Evolutionary conservation across 1,139 yeast species (phyloP).

Genomic region (Taiozyma sp.): DNA sequence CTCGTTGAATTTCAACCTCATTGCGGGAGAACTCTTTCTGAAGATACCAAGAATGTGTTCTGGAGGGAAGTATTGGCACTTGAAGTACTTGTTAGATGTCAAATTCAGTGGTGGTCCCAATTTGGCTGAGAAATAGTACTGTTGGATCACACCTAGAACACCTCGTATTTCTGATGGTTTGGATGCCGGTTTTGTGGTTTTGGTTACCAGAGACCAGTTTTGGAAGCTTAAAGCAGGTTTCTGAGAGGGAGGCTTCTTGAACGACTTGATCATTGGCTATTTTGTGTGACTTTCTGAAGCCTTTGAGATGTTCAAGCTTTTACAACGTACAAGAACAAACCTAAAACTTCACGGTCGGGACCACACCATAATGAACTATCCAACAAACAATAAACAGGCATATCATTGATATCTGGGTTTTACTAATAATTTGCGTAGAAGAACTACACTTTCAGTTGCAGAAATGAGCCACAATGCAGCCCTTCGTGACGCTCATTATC

Average conservation of each 20-base stretch:
- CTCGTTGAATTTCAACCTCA: slow-evolving; percentile 26
- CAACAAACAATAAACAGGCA: too few relatives aligned
- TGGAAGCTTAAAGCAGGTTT: neutral
- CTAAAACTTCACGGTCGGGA: neutral
- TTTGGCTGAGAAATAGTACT: slow-evolving; percentile 12
- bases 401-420: neutral
- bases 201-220: neutral
- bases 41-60: slow-evolving; percentile 38
- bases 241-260: neutral
- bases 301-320: too few relatives aligned
- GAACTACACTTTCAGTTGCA: neutral
- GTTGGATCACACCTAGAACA: slow-evolving; percentile 12
- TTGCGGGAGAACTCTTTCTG: slow-evolving; percentile 47
- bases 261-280: neutral
- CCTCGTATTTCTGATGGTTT: slow-evolving; percentile 12
- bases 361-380: neutral
- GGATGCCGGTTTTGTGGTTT: slow-evolving; percentile 1
- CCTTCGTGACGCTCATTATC: neutral
- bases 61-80: slow-evolving; percentile 37
- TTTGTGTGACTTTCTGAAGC: too few relatives aligned
- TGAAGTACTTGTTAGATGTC: slow-evolving; percentile 21
- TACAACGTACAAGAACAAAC: too few relatives aligned
- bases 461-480: neutral
- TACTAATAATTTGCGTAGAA: neutral
- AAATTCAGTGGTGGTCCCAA: slow-evolving; percentile 7